Conservation (phyloP, 768 basidiomycete genomes). For the Tylopilus sp. region DNA sequence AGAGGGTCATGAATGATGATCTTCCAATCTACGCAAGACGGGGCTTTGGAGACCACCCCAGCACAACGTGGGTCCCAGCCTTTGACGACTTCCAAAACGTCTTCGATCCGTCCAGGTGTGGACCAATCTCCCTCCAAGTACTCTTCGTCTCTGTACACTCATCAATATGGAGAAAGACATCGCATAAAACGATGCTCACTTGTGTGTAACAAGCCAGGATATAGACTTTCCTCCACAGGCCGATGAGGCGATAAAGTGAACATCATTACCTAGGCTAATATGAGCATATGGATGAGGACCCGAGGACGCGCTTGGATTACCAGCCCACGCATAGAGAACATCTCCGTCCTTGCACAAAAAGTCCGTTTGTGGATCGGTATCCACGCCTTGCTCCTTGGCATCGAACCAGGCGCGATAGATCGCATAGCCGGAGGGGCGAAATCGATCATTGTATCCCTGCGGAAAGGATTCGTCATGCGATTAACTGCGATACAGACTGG, state of each 20-base stretch:
- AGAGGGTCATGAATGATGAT: conserved; percentile 36
- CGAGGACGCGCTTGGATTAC: background rate
- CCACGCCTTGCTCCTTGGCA: conserved; percentile 19
- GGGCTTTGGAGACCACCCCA: conserved; percentile 21
- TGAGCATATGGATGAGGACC: background rate
- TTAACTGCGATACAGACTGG: background rate
- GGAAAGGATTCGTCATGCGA: background rate
- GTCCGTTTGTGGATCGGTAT: conserved; percentile 19
- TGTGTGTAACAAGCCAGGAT: conserved; percentile 23
- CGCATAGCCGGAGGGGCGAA: conserved; percentile 26
- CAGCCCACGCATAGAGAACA: conserved; percentile 25
- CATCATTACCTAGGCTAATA: conserved; percentile 9
- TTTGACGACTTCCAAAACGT: conserved; percentile 19
- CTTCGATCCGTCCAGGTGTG: conserved; percentile 21
- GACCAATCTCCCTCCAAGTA: conserved; percentile 22
- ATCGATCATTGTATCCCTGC: conserved; percentile 26
- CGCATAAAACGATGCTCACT: conserved; percentile 6
- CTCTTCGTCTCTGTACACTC: conserved; percentile 17
- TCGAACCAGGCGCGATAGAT: conserved; percentile 30
- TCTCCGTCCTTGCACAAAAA: conserved; percentile 20
- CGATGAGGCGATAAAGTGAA: conserved; percentile 22
- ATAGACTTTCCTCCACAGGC: conserved; percentile 9
- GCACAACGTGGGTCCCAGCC: conserved; percentile 26
- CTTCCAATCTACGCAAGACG: conserved; percentile 38
- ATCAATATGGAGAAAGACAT: background rate